Evolutionary conservation across 139 green algal genomes (phyloP).

Genomic region (Haematococcus sp.): DNA sequence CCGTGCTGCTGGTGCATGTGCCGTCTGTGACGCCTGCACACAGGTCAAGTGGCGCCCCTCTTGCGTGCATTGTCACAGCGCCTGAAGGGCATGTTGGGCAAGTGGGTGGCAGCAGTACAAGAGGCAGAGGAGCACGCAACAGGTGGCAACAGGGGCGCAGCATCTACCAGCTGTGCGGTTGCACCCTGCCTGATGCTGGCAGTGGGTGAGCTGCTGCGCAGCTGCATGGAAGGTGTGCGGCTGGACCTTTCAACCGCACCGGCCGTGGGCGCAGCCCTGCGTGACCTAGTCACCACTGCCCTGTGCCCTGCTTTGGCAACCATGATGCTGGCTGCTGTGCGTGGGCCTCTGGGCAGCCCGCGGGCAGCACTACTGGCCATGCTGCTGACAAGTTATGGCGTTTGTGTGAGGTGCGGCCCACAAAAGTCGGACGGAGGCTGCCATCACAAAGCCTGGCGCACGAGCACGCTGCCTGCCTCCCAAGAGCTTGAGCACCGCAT

Average conservation of each 20-base stretch:
- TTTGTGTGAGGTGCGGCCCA: too few species aligned
- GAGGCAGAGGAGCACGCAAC: too few species aligned
- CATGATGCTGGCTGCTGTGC: neutral
- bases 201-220: slow-evolving; percentile 6
- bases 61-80: neutral
- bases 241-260: slow-evolving; percentile 9
- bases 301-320: neutral
- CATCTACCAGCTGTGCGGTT: neutral
- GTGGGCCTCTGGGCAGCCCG: neutral
- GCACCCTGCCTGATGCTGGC: slow-evolving; percentile 10
- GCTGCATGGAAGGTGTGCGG: neutral
- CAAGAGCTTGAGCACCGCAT: too few species aligned
- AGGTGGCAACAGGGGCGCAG: neutral
- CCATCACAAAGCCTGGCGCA: too few species aligned
- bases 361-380: neutral
- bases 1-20: too few species aligned
- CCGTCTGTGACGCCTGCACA: too few species aligned
- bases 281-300: neutral
- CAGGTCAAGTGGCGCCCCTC: slow-evolving; percentile 20
- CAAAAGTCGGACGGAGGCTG: too few species aligned
- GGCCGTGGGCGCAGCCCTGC: neutral
- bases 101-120: neutral
- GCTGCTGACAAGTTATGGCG: slow-evolving; percentile 3
- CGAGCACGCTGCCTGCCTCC: too few species aligned
- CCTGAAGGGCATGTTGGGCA: neutral